Evolutionary conservation across 2,329 filamentous ascomycete species (phyloP), one percentile per base, ranked within the genome.

Genomic region (Aspergillus phoenicis): DNA sequence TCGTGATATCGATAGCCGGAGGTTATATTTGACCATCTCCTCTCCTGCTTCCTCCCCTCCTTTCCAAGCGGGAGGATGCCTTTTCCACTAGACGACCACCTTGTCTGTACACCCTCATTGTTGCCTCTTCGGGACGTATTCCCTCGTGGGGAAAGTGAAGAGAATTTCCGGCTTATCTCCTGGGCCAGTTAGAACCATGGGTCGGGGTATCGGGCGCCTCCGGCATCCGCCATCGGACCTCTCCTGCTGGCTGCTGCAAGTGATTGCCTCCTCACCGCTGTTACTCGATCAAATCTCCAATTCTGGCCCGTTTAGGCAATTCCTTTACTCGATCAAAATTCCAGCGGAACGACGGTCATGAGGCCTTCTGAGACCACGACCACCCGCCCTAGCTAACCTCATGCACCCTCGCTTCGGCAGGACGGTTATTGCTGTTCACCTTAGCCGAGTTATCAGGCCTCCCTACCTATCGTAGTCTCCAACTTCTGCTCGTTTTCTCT

Each of bases 221-320:
- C 71, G 71, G 60, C 55, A 71, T 61, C 65, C 64, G 58, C 49
- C 54, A 59, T 64, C 65, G 62, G 65, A 60, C 52, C 52, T 53
- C 41, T 55, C 57, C 49, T 53, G 58, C 51, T 51, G 28, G 20
- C 20, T 10, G 11, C 10, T 30, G 60, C 59, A 17, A 52, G 8
- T 43, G 20, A 53, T 61, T 59, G 51, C 38, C 38, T 52, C 59
- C 15, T 33, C 24, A 28, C 36, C 17, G 22, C 54, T 33, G 24
- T 72, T 71, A 72, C 69, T 71, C 68, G 69, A 72, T 72, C 67
- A 64, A 71, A 71, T 71, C 62, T 65, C 33, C 53, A 59, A 57
- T 48, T 22, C 26, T 41, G 66, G 65, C 68, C 68, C 67, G 61
- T 60, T 68, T 65, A 30, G 60, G 64, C 64, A 65, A 57, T 61